Conservation (phyloP, 305 asterid species). For the Fraxinus dipetala region DNA sequence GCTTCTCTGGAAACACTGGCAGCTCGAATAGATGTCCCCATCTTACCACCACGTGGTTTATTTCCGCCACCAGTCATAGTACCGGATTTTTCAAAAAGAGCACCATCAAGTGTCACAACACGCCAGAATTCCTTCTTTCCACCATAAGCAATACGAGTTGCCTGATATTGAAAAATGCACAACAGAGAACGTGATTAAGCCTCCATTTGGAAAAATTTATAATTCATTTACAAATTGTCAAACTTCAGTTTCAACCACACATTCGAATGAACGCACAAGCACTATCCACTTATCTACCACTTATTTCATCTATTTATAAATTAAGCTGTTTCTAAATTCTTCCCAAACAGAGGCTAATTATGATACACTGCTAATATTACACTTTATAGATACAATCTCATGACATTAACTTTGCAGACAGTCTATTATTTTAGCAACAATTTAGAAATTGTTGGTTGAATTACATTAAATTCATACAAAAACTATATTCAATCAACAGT, state of each 20-base stretch:
- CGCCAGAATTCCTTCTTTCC: constrained; percentile 71
- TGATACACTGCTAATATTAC: not conserved
- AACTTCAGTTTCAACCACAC: not conserved
- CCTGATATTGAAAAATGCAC: constrained; percentile 38
- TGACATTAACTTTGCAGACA: not conserved
- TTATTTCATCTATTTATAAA: not conserved
- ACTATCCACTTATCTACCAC: not conserved
- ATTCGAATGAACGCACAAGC: not conserved
- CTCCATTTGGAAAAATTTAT: not conserved
- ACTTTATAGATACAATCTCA: not conserved
- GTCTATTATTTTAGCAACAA: not conserved
- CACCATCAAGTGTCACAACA: constrained; percentile 89
- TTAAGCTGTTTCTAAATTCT: not conserved
- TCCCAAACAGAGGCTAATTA: not conserved
- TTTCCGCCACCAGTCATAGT: constrained; percentile 96
- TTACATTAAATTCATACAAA: not conserved
- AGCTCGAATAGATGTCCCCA: constrained; percentile 82
- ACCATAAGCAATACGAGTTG: constrained; percentile 82
- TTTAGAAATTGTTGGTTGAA: not conserved
- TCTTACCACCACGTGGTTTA: constrained; percentile 93
- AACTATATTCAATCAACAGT: not conserved
- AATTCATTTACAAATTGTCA: not conserved
- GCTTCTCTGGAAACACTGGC: constrained; percentile 75
- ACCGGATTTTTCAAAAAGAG: constrained; percentile 86
- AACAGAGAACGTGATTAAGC: not conserved